Conservation (phyloP, 169 alveolate species). For the Plasmodium gonderi region DNA sequence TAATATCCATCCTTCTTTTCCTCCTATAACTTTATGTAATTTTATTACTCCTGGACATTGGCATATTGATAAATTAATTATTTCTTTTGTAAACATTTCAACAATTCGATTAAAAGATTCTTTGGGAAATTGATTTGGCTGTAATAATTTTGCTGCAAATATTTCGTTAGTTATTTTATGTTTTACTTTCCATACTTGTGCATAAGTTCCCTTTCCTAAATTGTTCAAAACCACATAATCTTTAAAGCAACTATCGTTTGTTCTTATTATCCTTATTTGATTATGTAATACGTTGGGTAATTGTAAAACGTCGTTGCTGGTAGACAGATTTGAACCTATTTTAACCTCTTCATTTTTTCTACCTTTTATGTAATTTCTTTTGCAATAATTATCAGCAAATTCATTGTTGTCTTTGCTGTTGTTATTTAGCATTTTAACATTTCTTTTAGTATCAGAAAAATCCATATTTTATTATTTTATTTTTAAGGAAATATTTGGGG, state of each 20-base stretch:
- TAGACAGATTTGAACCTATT: slow-evolving; percentile 36
- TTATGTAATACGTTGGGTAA: slow-evolving; percentile 57
- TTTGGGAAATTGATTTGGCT: slow-evolving; percentile 83
- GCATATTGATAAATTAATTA: slow-evolving; percentile 81
- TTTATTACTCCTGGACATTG: slow-evolving; percentile 89
- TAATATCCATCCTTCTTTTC: slow-evolving; percentile 85
- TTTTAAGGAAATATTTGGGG: background rate
- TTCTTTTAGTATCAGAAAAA: slow-evolving; percentile 22
- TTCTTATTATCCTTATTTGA: slow-evolving; percentile 48
- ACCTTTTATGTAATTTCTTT: slow-evolving; percentile 10
- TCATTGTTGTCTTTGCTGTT: slow-evolving; percentile 18
- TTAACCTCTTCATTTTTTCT: slow-evolving; percentile 62
- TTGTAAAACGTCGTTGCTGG: slow-evolving; percentile 50
- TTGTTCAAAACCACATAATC: slow-evolving; percentile 62
- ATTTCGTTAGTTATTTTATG: slow-evolving; percentile 80
- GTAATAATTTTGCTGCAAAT: slow-evolving; percentile 86
- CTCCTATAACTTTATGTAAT: slow-evolving; percentile 84
- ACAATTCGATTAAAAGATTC: slow-evolving; percentile 83
- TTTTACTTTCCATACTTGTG: slow-evolving; percentile 86
- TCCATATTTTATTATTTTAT: slow-evolving; percentile 27
- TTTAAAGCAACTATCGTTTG: slow-evolving; percentile 68
- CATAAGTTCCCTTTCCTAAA: slow-evolving; percentile 87
- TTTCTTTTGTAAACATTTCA: slow-evolving; percentile 86
- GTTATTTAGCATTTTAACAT: slow-evolving; percentile 1
- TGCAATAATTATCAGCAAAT: slow-evolving; percentile 14